Conservation (phyloP, 2,329 filamentous ascomycete species). For the Dothideomycetidae sp. region DNA sequence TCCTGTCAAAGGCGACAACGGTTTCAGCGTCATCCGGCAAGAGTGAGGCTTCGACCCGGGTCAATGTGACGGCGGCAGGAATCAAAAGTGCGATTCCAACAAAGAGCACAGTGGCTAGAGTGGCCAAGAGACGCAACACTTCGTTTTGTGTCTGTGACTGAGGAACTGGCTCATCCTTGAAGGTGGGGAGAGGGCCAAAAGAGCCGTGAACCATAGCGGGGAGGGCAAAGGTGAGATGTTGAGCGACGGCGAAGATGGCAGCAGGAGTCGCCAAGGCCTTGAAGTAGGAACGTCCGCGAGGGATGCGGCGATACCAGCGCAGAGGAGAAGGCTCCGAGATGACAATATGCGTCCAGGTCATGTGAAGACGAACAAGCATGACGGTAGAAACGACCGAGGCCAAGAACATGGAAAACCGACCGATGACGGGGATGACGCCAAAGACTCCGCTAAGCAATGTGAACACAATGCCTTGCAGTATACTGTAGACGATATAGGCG, state of each 20-base stretch:
- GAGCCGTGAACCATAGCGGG: conserved; percentile 37
- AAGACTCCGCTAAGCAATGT: conserved; percentile 24
- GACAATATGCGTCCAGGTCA: conserved; percentile 75
- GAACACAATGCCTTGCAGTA: conserved; percentile 16
- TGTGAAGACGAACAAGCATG: conserved; percentile 50
- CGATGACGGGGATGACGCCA: conserved; percentile 30
- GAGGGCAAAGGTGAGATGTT: conserved; percentile 35
- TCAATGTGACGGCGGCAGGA: conserved; percentile 60
- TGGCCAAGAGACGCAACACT: neutral
- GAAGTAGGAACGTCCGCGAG: conserved; percentile 20
- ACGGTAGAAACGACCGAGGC: conserved; percentile 44
- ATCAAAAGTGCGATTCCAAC: conserved; percentile 57
- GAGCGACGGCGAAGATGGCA: conserved; percentile 45
- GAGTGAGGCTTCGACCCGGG: conserved; percentile 76
- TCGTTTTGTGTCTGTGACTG: conserved; percentile 16
- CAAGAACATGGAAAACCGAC: conserved; percentile 28
- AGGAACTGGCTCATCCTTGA: conserved; percentile 27
- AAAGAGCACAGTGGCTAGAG: conserved; percentile 10
- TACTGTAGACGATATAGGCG: conserved; percentile 23
- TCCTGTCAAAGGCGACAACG: conserved; percentile 81
- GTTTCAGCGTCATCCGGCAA: conserved; percentile 68
- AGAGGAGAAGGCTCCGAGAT: conserved; percentile 53
- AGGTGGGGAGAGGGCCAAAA: conserved; percentile 30
- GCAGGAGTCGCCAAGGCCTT: conserved; percentile 11
- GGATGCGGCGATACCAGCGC: conserved; percentile 54